Conservation (phyloP, 2,329 filamentous ascomycete genomes). For the Aspergillus pseudoterreus region DNA sequence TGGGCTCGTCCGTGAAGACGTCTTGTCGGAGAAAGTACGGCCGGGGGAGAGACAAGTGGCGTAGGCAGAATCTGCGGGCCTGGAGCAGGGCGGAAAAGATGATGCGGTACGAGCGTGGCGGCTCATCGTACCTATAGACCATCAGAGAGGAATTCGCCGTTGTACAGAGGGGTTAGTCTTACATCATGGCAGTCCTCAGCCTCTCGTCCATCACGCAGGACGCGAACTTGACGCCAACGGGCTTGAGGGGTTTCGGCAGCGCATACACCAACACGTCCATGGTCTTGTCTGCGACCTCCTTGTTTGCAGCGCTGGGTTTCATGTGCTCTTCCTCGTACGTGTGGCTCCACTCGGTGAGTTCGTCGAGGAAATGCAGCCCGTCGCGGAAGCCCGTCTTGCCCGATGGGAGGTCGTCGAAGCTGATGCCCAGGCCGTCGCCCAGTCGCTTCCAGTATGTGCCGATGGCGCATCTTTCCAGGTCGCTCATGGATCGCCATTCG, state of each 20-base stretch:
- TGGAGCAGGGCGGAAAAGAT: conserved; percentile 48
- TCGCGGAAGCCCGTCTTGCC: conserved; percentile 41
- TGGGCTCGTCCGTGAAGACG: conserved; percentile 45
- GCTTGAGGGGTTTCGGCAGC: conserved; percentile 44
- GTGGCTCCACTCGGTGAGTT: conserved; percentile 48
- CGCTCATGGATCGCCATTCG: conserved; percentile 66
- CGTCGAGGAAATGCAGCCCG: conserved; percentile 51
- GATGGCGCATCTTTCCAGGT: conserved; percentile 64
- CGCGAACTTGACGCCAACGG: conserved; percentile 48
- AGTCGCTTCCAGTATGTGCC: conserved; percentile 68
- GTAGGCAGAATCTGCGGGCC: conserved; percentile 52
- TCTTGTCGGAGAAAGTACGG: conserved; percentile 36
- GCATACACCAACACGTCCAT: conserved; percentile 59
- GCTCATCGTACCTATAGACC: conserved; percentile 11
- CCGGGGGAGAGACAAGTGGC: conserved; percentile 60
- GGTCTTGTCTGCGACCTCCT: conserved; percentile 55
- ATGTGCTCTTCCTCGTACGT: conserved; percentile 59
- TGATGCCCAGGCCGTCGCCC: conserved; percentile 67
- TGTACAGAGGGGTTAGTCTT: conserved; percentile 17
- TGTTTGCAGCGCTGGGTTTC: conserved; percentile 50
- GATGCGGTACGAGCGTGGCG: conserved; percentile 1
- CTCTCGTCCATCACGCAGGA: conserved; percentile 60
- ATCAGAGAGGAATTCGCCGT: neutral
- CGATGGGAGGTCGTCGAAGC: conserved; percentile 42
- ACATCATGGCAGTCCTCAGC: conserved; percentile 63